Evolutionary conservation across 805 yeast genomes (phyloP).

Genomic region (Starmerella apicola): DNA sequence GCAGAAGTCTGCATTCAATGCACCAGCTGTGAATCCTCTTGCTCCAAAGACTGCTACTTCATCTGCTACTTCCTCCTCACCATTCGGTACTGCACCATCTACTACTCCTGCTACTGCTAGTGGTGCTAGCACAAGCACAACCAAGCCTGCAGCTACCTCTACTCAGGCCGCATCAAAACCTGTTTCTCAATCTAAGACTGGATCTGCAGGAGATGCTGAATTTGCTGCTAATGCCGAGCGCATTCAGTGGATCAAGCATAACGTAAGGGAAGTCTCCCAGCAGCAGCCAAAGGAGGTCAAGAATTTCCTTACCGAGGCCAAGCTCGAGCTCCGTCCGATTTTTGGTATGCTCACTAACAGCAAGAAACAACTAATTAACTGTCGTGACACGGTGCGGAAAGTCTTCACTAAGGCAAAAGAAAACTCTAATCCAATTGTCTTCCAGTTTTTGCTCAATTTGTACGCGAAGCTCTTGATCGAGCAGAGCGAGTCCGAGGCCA

Average conservation of each 20-base stretch:
- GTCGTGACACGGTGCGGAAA: conserved; percentile 35
- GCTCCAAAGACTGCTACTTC: too few species aligned
- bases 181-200: not conserved
- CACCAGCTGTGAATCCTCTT: too few species aligned
- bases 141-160: conserved; percentile 1
- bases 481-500: conserved; percentile 88
- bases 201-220: conserved; percentile 14
- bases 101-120: too few species aligned
- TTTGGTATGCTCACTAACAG: conserved; percentile 85
- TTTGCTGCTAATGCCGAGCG: conserved; percentile 25
- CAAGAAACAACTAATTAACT: conserved; percentile 39
- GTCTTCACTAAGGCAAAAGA: conserved; percentile 38
- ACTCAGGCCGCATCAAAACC: conserved; percentile 1
- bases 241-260: conserved; percentile 40
- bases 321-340: conserved; percentile 71
- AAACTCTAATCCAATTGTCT: conserved; percentile 38
- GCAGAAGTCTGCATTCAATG: too few species aligned
- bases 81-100: too few species aligned
- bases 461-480: conserved; percentile 74
- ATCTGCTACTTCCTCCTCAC: too few species aligned
- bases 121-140: not conserved
- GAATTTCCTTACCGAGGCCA: conserved; percentile 43
- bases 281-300: conserved; percentile 39
- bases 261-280: conserved; percentile 45
- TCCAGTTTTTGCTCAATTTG: conserved; percentile 64